A percentile compares a stretch with the other conserved stretches of the same genome.
Evolutionary conservation across 2,329 filamentous ascomycete genomes (phyloP).

Genomic region (Amphichorda felina): DNA sequence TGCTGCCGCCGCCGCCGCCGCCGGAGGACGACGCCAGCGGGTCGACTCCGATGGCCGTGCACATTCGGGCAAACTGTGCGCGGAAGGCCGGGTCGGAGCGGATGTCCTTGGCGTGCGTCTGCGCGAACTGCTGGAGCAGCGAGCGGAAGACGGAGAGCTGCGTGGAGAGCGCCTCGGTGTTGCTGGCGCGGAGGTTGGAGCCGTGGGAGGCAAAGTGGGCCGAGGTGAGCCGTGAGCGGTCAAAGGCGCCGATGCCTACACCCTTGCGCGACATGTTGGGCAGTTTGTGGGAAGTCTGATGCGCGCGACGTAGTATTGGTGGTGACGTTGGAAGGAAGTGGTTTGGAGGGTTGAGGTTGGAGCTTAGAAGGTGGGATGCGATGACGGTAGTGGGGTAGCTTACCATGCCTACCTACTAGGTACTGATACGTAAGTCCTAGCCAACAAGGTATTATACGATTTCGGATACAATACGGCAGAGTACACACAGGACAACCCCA

Average conservation of each 20-base stretch:
- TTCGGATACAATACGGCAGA: no score
- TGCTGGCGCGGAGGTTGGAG: slow-evolving; percentile 69
- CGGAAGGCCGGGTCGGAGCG: slow-evolving; percentile 91
- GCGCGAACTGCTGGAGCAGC: slow-evolving; percentile 85
- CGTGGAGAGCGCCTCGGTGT: slow-evolving; percentile 77
- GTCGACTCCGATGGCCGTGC: slow-evolving; percentile 90
- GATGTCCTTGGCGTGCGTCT: slow-evolving; percentile 91
- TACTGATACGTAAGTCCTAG: no score
- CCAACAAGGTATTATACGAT: no score
- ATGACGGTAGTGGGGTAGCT: not conserved
- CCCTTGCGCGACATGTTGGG: slow-evolving; percentile 59
- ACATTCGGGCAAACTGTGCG: slow-evolving; percentile 97
- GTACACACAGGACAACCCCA: no score
- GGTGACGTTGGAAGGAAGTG: not conserved
- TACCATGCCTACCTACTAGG: no score
- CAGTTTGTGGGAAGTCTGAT: not conserved
- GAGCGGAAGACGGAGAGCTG: slow-evolving; percentile 95
- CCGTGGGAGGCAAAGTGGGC: slow-evolving; percentile 89
- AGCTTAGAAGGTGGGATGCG: not conserved
- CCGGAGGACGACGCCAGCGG: slow-evolving; percentile 49
- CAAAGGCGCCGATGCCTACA: slow-evolving; percentile 83
- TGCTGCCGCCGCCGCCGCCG: slow-evolving; percentile 24
- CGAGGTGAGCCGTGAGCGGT: slow-evolving; percentile 70
- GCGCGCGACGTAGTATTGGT: not conserved
- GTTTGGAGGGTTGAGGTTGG: not conserved